Evolutionary conservation across 805 yeast species (phyloP), one percentile per base, ranked within the genome.

Genomic region (Torulaspora gathmanii): DNA sequence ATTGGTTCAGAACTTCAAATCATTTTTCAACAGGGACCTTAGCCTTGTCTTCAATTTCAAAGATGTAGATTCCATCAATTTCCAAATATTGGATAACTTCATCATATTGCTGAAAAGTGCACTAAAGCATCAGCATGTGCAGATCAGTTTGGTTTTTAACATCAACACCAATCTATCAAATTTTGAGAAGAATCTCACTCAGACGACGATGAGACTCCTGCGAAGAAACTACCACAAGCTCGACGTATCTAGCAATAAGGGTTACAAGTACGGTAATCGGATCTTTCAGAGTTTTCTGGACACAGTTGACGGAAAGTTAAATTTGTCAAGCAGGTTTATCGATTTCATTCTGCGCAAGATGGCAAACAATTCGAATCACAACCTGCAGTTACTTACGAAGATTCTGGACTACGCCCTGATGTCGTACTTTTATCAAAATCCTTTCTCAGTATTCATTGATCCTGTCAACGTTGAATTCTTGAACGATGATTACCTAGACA

Each of bases 361-460:
- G 67, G 54, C 58, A 7, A 64, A 64, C 40, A 62, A 59, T 37
- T 51, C 62, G 10, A 63, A 58, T 36, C 64, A 64, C 28, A 61
- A 61, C 38, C 46, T 64, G 17, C 64, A 61, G 33, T 34, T 62
- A 13, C 49, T 64, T 22, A 58, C 58, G 5, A 63, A 61, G 40
- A 64, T 64, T 9, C 46, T 64, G 5, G 69, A 64, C 48, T 64
- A 57, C 47, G 50, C 66, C 2, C 38, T 64, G 27, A 64, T 64
- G 69, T 54, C 66, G 3, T 64, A 64, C 46, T 64, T 64, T 41
- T 64, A 53, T 43, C 60, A 59, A 30, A 63, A 60, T 41, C 65
- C 69, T 7, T 64, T 63, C 44, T 61, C 68, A 1, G 58, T 63
- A 5, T 64, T 64, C 44, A 62, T 64, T 42, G 69, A 64, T 37